Evolutionary conservation across 2,329 filamentous ascomycete genomes (phyloP).

Genomic region (Ceratocystis huliohia): DNA sequence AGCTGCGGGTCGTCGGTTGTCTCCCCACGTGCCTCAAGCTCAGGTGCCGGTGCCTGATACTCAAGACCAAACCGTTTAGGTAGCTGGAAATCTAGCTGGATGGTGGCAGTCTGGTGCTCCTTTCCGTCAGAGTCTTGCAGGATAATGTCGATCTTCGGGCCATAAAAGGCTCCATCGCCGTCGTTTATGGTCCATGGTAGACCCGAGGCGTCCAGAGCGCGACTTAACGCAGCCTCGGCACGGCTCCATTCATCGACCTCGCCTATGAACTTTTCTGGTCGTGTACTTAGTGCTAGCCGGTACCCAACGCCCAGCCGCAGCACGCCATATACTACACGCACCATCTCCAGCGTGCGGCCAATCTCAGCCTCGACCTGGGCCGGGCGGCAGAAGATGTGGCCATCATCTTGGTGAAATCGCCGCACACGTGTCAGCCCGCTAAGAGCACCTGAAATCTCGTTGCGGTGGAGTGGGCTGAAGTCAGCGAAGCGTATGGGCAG

Average conservation of each 20-base stretch:
- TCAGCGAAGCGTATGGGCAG: slow-evolving; percentile 75
- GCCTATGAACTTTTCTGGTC: slow-evolving; percentile 71
- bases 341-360: slow-evolving; percentile 58
- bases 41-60: slow-evolving; percentile 58
- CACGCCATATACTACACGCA: slow-evolving; percentile 56
- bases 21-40: slow-evolving; percentile 43
- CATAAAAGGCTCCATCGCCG: slow-evolving; percentile 81
- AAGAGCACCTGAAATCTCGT: slow-evolving; percentile 70
- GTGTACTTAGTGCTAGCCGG: slow-evolving; percentile 63
- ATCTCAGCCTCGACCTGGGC: slow-evolving; percentile 66
- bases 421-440: slow-evolving; percentile 73
- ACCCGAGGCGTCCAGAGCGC: slow-evolving; percentile 50
- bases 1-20: slow-evolving; percentile 37
- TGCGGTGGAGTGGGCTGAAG: slow-evolving; percentile 76
- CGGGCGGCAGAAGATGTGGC: slow-evolving; percentile 78
- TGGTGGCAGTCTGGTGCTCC: slow-evolving; percentile 77
- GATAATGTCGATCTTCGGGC: slow-evolving; percentile 82
- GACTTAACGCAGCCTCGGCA: slow-evolving; percentile 32
- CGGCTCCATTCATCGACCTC: slow-evolving; percentile 48
- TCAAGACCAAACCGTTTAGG: slow-evolving; percentile 68
- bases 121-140: slow-evolving; percentile 69
- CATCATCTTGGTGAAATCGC: slow-evolving; percentile 82
- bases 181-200: slow-evolving; percentile 61
- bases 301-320: slow-evolving; percentile 57
- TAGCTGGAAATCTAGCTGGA: slow-evolving; percentile 82